Percentiles rank a stretch among this genome's conserved stretches.
These are phyloP conservation scores for Salvia hispanica DNA, from an alignment of 257 asterid species.

Conservation along the genomic window DNA sequence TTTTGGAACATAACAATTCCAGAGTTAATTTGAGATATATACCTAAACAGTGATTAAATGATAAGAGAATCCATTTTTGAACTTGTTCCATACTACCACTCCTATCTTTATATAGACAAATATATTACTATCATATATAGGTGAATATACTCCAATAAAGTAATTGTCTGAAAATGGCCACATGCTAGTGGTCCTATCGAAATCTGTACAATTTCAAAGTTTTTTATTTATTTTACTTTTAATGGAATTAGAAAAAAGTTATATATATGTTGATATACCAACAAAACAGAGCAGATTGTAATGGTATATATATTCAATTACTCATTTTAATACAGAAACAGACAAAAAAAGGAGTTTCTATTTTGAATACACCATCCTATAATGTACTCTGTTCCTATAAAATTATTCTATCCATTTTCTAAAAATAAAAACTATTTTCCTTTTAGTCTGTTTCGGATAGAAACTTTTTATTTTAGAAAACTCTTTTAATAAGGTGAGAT, in stretches of 20 bases:
- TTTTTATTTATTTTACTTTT: background rate
- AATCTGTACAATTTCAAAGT: background rate
- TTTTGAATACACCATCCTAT: too few relatives aligned
- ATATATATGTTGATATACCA: background rate
- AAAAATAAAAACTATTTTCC: too few relatives aligned
- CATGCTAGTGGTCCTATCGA: constrained; percentile 19
- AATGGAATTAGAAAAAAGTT: background rate
- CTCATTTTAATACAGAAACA: too few relatives aligned
- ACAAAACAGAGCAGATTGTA: too few relatives aligned
- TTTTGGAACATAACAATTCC: background rate
- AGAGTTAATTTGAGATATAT: constrained; percentile 11
- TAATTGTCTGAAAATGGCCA: constrained; percentile 29
- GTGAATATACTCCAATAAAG: constrained; percentile 1
- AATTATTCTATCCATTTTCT: too few relatives aligned
- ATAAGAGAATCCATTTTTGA: constrained; percentile 30
- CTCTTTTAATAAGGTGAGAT: too few relatives aligned
- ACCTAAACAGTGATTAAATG: constrained; percentile 20
- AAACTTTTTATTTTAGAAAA: too few relatives aligned
- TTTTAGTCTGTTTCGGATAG: too few relatives aligned
- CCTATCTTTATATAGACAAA: background rate
- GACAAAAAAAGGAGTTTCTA: too few relatives aligned
- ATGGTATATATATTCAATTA: too few relatives aligned
- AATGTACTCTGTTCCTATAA: too few relatives aligned
- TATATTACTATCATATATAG: background rate
- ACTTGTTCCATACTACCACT: constrained; percentile 3